Conservation (phyloP, 257 asterid genomes). For the Solanum etuberosum region DNA sequence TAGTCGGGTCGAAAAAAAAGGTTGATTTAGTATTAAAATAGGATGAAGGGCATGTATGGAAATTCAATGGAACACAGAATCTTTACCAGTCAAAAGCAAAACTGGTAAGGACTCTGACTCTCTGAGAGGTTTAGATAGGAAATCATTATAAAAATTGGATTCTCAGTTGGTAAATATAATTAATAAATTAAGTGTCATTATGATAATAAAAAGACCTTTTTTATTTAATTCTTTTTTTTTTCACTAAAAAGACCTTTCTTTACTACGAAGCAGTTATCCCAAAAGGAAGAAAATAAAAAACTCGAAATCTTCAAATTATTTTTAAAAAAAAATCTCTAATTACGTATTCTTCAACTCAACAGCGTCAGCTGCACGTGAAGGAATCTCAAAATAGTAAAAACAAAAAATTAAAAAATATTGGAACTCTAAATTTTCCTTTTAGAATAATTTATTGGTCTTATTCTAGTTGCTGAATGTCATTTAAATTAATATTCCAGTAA, state of each 20-base stretch:
- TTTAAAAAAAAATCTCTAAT: not conserved
- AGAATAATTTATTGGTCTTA: not conserved
- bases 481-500: not conserved
- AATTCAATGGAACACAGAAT: constrained; percentile 7
- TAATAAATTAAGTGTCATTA: not conserved
- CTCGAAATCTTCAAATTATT: not conserved
- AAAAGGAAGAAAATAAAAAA: not conserved
- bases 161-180: not conserved
- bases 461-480: not conserved
- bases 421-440: not conserved
- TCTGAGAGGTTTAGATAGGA: constrained; percentile 7
- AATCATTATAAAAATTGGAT: not conserved
- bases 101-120: not conserved
- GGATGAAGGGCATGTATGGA: constrained; percentile 7
- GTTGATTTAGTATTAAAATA: not conserved
- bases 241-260: not conserved
- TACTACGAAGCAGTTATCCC: not conserved
- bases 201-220: not conserved
- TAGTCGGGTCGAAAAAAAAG: not conserved
- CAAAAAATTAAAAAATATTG: not conserved
- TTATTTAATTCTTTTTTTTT: not conserved
- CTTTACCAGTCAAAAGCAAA: constrained; percentile 46
- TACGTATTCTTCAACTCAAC: not conserved
- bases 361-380: not conserved
- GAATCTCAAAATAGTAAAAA: not conserved